Percentiles rank a stretch among this genome's conserved stretches.
Conservation (phyloP, 2,329 filamentous ascomycete genomes). For the Shiraia bambusicola region DNA sequence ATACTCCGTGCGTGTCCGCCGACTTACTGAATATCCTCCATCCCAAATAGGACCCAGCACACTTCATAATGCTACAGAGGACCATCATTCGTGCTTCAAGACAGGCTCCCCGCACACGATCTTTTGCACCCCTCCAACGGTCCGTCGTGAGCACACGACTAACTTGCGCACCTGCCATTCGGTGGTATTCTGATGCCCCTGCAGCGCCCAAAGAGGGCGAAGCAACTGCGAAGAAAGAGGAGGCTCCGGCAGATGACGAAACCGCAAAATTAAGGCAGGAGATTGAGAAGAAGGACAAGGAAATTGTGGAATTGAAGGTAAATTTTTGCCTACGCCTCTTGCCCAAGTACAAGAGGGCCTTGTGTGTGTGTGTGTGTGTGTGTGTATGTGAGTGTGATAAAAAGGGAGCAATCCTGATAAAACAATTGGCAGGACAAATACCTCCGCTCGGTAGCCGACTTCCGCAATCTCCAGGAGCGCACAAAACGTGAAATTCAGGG, state of each 20-base stretch:
- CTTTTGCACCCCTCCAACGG: constrained; percentile 40
- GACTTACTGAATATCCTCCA: constrained; percentile 1
- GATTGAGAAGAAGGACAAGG: constrained; percentile 70
- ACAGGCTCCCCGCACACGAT: constrained; percentile 46
- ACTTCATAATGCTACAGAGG: constrained; percentile 52
- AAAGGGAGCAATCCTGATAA: neutral
- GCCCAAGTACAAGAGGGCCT: too few relatives aligned
- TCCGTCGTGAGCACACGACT: constrained; percentile 34
- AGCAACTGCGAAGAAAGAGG: constrained; percentile 49
- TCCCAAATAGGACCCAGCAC: constrained; percentile 5
- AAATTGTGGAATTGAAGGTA: constrained; percentile 85
- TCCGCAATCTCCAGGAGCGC: constrained; percentile 95
- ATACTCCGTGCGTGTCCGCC: neutral
- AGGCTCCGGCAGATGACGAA: constrained; percentile 41
- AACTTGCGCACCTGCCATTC: constrained; percentile 32
- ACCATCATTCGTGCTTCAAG: constrained; percentile 51
- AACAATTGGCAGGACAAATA: constrained; percentile 74
- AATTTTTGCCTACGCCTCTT: constrained; percentile 9
- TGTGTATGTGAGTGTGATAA: too few relatives aligned
- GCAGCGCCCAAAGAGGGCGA: constrained; percentile 45
- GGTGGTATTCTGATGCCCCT: constrained; percentile 53
- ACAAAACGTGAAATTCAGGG: constrained; percentile 85
- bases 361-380: too few relatives aligned
- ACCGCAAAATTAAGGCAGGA: constrained; percentile 58
- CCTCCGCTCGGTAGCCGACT: constrained; percentile 90